Percentiles rank a stretch among this genome's conserved stretches.
Evolutionary conservation across 1,284 basidiomycete species (phyloP).

Genomic region (Golubevia pallescens): DNA sequence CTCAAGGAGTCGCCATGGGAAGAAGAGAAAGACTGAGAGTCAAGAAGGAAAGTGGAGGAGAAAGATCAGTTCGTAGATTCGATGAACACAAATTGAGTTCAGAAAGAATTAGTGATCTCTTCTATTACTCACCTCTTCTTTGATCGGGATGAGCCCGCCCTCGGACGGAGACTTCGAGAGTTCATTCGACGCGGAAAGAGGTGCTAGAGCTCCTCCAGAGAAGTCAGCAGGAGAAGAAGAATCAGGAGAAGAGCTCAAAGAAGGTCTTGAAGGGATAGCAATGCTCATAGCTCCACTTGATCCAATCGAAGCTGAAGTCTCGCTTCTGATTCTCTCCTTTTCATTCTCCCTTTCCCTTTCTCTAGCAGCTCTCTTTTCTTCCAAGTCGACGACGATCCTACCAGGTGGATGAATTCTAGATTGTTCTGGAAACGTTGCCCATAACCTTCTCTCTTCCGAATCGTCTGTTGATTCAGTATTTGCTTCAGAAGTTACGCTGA

Average conservation of each 20-base stretch:
- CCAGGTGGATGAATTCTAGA: conserved; percentile 36
- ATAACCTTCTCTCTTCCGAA: conserved; percentile 34
- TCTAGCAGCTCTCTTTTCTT: conserved; percentile 13
- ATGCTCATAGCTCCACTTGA: background rate
- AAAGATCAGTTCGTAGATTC: too few relatives aligned
- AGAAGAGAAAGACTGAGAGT: too few relatives aligned
- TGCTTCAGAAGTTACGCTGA: conserved; percentile 14
- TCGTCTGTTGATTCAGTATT: conserved; percentile 20
- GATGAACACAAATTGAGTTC: too few relatives aligned
- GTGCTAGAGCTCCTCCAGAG: too few relatives aligned
- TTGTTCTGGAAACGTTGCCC: conserved; percentile 41
- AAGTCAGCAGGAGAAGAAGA: too few relatives aligned
- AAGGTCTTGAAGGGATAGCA: too few relatives aligned
- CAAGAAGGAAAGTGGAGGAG: too few relatives aligned
- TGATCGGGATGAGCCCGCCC: conserved; percentile 32
- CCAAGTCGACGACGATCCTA: conserved; percentile 35
- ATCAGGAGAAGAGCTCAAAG: too few relatives aligned
- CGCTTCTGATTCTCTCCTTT: background rate
- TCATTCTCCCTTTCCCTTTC: conserved; percentile 2
- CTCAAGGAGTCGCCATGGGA: too few relatives aligned
- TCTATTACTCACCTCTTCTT: conserved; percentile 18
- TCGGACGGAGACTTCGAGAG: conserved; percentile 25
- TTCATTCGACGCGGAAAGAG: background rate
- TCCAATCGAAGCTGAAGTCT: background rate
- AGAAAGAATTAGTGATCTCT: too few relatives aligned